phyloP scores from a whole-genome alignment of 257 asterid species.

The Jasminum sambac region DNA sequence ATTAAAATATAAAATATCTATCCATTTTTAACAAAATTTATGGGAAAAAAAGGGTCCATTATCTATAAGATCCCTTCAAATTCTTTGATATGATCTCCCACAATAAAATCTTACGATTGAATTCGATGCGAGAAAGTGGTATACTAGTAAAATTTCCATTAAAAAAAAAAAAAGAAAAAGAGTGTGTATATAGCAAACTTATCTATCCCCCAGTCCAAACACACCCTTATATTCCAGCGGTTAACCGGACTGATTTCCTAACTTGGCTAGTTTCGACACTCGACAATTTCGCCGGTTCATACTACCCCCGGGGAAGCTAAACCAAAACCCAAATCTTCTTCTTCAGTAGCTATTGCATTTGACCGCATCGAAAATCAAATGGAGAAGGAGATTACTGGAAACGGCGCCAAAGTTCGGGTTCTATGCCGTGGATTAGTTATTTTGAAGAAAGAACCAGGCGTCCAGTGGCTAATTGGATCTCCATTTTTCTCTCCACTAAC shows the following conservation, averaged over 20 bases:
- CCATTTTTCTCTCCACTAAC: slow-evolving; percentile 53
- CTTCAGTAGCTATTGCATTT: background rate
- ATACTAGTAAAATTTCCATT: no score
- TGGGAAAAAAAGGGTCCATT: no score
- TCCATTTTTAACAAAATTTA: no score
- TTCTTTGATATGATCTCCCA: no score
- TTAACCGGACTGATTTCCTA: background rate
- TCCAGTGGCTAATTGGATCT: slow-evolving; percentile 83
- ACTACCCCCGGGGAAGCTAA: background rate
- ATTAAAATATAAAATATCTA: no score
- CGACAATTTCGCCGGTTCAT: background rate
- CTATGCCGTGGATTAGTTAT: slow-evolving; percentile 54
- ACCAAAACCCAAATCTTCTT: background rate
- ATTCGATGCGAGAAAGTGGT: no score
- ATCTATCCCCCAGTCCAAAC: no score
- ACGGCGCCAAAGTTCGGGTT: slow-evolving; percentile 41
- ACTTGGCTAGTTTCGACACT: background rate
- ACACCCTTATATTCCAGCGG: no score
- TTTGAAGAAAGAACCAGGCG: slow-evolving; percentile 43
- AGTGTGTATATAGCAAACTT: no score
- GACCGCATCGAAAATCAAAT: background rate
- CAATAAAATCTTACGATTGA: no score
- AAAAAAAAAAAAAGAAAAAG: no score
- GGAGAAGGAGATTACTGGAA: slow-evolving; percentile 12
- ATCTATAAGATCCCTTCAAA: no score